Base-by-base conservation (phyloP, 805 yeast species). In the Starmera caribaea region DNA sequence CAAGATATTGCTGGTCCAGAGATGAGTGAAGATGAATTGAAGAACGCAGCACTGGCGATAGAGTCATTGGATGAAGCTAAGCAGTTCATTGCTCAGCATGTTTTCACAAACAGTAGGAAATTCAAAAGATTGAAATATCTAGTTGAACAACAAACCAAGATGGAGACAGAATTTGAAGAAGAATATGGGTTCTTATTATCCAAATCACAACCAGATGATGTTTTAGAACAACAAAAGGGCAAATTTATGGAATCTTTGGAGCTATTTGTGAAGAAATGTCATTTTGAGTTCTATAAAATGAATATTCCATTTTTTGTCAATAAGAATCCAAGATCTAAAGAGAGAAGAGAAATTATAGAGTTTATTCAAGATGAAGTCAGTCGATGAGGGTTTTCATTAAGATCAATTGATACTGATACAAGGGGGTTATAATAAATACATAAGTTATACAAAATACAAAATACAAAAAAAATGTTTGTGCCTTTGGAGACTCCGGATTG, bases 401-500 rank as follows among this genome's bases (percentile, higher is more conserved):
- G 32, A 30, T 13, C 10, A 10, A 28, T 28, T 28, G 10, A 13
- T 28, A 13, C 15, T 13, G 30, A 26, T 27, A 29, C 14, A 21
- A 15, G 4, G 13, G 27, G 29, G 16, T 28, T 12, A 39, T 11
- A 35, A 30, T 14, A 36, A 10, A 16, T 12, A 15, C 16, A 16
- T 34, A 12, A 33, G 10, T 3, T 16, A 43, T 17, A 16, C n/a
- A n/a, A n/a, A n/a, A n/a, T n/a, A n/a, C n/a, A n/a, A n/a, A n/a
- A n/a, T n/a, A n/a, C n/a, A n/a, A n/a, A n/a, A n/a, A n/a, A n/a
- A n/a, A n/a, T 53, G 56, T 53, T 27, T 37, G 58, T 53, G 54
- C 38, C 39, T 53, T 48, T 53, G 58, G 58, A 52, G 58, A 51
- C 58, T 45, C 55, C 48, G 55, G 45, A 44, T 34, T 49, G 54